Conservation (phyloP, 129 eudicot genomes). For the Helianthus tuberosus region DNA sequence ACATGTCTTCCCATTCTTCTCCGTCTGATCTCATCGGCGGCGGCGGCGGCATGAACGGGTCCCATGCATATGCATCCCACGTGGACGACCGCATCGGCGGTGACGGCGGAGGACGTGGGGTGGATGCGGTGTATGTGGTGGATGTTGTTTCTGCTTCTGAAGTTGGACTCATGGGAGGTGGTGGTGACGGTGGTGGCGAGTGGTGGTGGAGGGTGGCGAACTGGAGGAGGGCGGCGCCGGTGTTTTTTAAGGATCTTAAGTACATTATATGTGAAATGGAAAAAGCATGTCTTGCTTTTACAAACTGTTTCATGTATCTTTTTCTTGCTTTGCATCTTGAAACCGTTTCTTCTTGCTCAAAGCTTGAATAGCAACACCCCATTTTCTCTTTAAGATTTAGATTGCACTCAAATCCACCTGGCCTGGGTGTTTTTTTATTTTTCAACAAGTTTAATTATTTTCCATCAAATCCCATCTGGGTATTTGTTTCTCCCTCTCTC, state of each 20-base stretch:
- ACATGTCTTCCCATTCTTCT: conserved; percentile 72
- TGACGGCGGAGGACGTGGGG: conserved; percentile 76
- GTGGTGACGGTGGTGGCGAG: conserved; percentile 44
- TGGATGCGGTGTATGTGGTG: conserved; percentile 41
- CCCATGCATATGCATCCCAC: conserved; percentile 84
- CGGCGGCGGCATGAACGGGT: conserved; percentile 71
- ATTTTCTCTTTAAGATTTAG: conserved; percentile 19
- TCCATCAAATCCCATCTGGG: no score
- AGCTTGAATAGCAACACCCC: conserved; percentile 86
- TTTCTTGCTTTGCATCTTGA: conserved; percentile 84
- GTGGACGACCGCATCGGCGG: conserved; percentile 42
- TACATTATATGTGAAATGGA: conserved; percentile 75
- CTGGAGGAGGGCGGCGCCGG: conserved; percentile 87
- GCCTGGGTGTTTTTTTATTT: conserved; percentile 13
- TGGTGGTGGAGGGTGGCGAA: conserved; percentile 48
- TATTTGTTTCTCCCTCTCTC: no score
- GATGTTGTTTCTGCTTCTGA: conserved; percentile 57
- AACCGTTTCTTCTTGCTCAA: conserved; percentile 81
- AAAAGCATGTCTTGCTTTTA: conserved; percentile 70
- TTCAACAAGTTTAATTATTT: not conserved
- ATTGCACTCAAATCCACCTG: no score
- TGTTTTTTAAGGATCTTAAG: conserved; percentile 58
- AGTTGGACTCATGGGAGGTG: conserved; percentile 69
- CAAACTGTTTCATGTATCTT: conserved; percentile 88
- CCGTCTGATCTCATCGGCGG: conserved; percentile 52